A percentile compares a stretch with the other conserved stretches of the same genome.
phyloP scores from a whole-genome alignment of 495 filamentous ascomycete genomes.

The Aspergillus egyptiacus region DNA sequence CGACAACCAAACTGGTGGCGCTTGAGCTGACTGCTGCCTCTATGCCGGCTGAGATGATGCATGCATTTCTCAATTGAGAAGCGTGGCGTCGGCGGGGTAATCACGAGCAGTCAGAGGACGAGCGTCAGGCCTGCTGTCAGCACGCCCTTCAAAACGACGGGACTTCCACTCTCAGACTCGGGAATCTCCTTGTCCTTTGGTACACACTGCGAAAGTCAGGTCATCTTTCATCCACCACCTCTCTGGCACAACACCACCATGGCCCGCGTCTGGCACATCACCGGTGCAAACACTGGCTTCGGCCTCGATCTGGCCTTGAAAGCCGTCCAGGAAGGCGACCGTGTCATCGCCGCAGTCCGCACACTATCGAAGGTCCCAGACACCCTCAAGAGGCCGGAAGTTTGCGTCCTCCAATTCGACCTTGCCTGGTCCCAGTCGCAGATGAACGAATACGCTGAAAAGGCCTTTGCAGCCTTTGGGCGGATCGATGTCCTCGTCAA shows the following conservation, averaged over 20 bases:
- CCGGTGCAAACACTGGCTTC: slow-evolving; percentile 7
- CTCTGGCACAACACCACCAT: background rate
- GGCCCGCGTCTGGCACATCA: slow-evolving; percentile 10
- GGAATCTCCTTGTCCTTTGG: background rate
- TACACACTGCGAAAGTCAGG: too few relatives aligned
- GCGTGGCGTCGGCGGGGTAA: too few relatives aligned
- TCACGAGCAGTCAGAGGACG: too few relatives aligned
- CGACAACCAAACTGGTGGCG: too few relatives aligned
- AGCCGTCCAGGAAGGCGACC: slow-evolving; percentile 3
- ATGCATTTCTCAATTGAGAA: too few relatives aligned
- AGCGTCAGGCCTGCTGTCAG: too few relatives aligned
- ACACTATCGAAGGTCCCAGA: slow-evolving; percentile 7
- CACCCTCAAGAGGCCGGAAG: background rate
- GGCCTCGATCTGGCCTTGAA: slow-evolving; percentile 7
- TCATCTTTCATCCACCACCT: background rate
- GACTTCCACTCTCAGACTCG: too few relatives aligned
- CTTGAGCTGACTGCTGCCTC: too few relatives aligned
- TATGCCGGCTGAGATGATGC: too few relatives aligned
- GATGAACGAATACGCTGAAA: background rate
- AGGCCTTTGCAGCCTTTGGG: slow-evolving; percentile 1
- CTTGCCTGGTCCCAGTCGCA: slow-evolving; percentile 2
- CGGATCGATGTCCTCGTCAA: slow-evolving; percentile 5
- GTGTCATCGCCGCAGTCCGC: slow-evolving; percentile 8
- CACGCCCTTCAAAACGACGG: too few relatives aligned
- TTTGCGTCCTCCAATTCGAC: slow-evolving; percentile 3